Conservation (phyloP, 2,329 filamentous ascomycete species). For the Phaeosphaeriaceae sp. region DNA sequence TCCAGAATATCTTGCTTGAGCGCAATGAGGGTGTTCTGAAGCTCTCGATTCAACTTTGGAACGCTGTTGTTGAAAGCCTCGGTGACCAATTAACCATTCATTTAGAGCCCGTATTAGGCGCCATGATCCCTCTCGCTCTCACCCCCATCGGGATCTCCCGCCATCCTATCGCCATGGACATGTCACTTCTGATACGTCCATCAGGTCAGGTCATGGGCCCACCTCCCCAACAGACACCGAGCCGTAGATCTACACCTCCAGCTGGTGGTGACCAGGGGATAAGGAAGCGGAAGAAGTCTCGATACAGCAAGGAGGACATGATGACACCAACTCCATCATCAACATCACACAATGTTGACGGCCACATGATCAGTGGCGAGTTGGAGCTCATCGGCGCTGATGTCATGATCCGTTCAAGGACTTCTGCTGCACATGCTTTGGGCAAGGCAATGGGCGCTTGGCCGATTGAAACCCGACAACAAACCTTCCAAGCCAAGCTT, state of each 20-base stretch:
- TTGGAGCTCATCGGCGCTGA: constrained; percentile 93
- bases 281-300: constrained; percentile 83
- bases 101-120: constrained; percentile 75
- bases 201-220: constrained; percentile 83
- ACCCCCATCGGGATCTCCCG: constrained; percentile 92
- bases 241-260: constrained; percentile 42
- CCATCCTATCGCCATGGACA: constrained; percentile 91
- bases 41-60: constrained; percentile 87
- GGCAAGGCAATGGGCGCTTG: constrained; percentile 82
- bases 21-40: constrained; percentile 82
- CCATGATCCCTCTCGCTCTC: constrained; percentile 83
- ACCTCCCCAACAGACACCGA: constrained; percentile 39
- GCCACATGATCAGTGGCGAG: constrained; percentile 96
- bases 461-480: constrained; percentile 64
- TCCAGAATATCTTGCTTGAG: constrained; percentile 95
- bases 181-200: constrained; percentile 86
- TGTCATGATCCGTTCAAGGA: constrained; percentile 83
- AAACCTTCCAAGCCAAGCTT: constrained; percentile 69
- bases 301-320: constrained; percentile 69
- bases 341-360: constrained; percentile 83
- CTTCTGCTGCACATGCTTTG: constrained; percentile 85
- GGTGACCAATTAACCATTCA: constrained; percentile 72
- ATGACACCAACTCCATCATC: constrained; percentile 64
- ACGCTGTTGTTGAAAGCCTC: constrained; percentile 73
- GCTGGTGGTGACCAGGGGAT: constrained; percentile 62